phyloP scores from a whole-genome alignment of 306 rosid genomes.

The Prosopis cineraria region DNA sequence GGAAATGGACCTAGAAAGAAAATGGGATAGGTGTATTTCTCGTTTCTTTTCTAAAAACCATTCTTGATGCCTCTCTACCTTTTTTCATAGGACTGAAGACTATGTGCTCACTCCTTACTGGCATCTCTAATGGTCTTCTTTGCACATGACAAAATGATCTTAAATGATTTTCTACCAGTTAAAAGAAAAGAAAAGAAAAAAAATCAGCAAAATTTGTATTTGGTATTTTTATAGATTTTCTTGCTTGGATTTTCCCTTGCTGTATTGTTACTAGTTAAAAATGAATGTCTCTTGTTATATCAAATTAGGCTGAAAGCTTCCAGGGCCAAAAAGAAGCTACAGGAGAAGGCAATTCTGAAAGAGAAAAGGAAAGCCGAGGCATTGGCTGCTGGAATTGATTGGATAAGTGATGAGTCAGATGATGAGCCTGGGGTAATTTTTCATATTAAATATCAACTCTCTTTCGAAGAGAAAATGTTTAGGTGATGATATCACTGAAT shows the following conservation, averaged over 20 bases:
- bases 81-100: no score
- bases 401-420: slow-evolving; percentile 79
- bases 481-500: slow-evolving; percentile 17
- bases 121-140: no score
- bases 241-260: slow-evolving; percentile 8
- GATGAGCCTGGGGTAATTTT: slow-evolving; percentile 58
- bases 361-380: slow-evolving; percentile 77
- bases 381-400: slow-evolving; percentile 70
- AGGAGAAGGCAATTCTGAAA: slow-evolving; percentile 62
- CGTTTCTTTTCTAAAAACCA: no score
- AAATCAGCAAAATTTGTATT: neutral
- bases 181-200: neutral
- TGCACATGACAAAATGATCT: no score
- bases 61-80: no score
- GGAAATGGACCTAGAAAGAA: no score
- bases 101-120: no score
- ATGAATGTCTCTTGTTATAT: slow-evolving; percentile 17
- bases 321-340: slow-evolving; percentile 75
- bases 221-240: neutral
- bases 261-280: slow-evolving; percentile 1
- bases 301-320: slow-evolving; percentile 71
- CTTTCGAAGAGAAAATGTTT: slow-evolving; percentile 26
- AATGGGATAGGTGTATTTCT: no score
- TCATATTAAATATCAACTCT: slow-evolving; percentile 12
- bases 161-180: no score